Evolutionary conservation across 352 stramenopile species (phyloP), one percentile per base, ranked within the genome.

Genomic region (Thalassiosira mediterranea): DNA sequence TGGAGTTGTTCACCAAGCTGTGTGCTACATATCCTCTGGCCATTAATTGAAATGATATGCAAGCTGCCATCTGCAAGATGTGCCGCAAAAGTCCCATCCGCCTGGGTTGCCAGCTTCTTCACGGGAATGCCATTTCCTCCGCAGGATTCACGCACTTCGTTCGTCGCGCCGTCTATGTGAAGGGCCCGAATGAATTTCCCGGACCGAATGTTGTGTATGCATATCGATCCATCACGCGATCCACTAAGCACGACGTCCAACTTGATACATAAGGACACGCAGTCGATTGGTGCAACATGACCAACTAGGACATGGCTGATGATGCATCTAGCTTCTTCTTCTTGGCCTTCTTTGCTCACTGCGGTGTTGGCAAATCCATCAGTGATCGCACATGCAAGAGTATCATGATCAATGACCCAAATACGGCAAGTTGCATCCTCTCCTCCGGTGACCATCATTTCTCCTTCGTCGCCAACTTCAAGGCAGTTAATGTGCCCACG

Each of bases 201-300:
- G 13, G 74, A 83, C 11, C 88, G 56, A 13, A 95, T 68, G 34
- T 84, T 91, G 67, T 96, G 90, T 23, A 96, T 57, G 58, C 90
- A 94, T 63, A 96, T 86, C 26, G 61, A 86, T n/a, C 90, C 91
- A 70, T 83, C 82, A 49, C 80, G 38, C 2, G 75, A 86, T 42
- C 85, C 90, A 76, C 75, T 91, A 3, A 95, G 71, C 46, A 90
- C 83, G 40, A 94, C 64, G 84, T 95, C 91, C 25, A 96, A 69
- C 29, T 92, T 88, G 28, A 76, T 87, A 48, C 54, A 88, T 0
- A 93, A 68, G 23, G 66, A 76, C 29, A 93, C 17, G 58, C 84
- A 93, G 42, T 71, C 71, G 26, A 93, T 68, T 8, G 88, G 66
- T 46, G 81, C 79, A 48, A 86, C 72, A 72, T 93, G 86, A 25